phyloP scores from a whole-genome alignment of 192 early-diverging fungal genomes.

The Gonapodya prolifera region DNA sequence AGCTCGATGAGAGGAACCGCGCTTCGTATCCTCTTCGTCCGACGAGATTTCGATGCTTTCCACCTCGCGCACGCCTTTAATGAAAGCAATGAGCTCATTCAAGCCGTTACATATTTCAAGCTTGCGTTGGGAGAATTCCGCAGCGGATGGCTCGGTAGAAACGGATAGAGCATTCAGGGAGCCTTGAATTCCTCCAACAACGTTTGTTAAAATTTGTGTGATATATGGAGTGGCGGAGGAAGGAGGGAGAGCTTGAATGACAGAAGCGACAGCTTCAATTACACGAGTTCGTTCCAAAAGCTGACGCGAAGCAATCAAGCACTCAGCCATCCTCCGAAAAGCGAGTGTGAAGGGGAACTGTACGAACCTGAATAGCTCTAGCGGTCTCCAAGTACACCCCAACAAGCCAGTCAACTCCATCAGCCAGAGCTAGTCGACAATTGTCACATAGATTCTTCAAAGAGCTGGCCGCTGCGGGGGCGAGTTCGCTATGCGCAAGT shows the following conservation, averaged over 20 bases:
- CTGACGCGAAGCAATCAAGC: background rate
- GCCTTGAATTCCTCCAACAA: background rate
- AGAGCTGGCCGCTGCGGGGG: background rate
- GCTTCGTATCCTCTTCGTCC: background rate
- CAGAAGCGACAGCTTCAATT: background rate
- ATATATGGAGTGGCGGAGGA: background rate
- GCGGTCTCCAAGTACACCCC: background rate
- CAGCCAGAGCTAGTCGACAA: background rate
- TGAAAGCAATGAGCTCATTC: background rate
- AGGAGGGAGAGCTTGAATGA: background rate
- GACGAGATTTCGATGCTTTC: background rate
- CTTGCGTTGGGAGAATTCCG: background rate
- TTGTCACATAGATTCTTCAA: background rate
- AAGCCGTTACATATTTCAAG: background rate
- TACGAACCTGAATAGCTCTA: background rate
- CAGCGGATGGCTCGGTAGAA: background rate
- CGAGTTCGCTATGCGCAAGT: background rate
- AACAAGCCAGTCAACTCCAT: background rate
- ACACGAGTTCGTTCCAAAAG: background rate
- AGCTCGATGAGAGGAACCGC: background rate
- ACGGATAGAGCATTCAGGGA: background rate
- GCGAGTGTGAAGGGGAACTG: background rate
- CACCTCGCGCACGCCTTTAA: background rate
- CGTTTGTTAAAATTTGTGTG: background rate
- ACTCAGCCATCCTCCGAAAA: background rate